Base-by-base conservation (phyloP, 2,329 filamentous ascomycete species). In the Phaeosphaeria sp. region DNA sequence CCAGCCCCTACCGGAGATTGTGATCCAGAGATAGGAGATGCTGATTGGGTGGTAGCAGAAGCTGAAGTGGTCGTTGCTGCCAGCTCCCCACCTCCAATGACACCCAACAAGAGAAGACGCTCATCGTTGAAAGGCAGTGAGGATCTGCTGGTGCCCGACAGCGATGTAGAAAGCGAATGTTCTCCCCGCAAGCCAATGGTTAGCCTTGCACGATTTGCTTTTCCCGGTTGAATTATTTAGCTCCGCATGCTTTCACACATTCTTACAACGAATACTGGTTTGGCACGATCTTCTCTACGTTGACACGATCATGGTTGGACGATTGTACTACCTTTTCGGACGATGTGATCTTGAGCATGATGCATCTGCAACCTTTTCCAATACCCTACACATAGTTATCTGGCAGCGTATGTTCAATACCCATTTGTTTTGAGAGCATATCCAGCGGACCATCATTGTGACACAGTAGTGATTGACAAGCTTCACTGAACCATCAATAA, bases 131-230 rank as follows among this genome's bases (percentile, higher is more conserved):
- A 77, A 57, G 81, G 81, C 13, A 83, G 81, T 58, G 81, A 83
- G 60, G 81, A 83, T 50, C 56, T 82, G 18, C 64, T 83, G 15
- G 73, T 82, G 0, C 80, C 79, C 0, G 77, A 81, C 44, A 83
- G 81, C 63, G 77, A 78, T 36, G 75, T 67, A 17, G 77, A 78
- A 41, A 74, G 72, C 23, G 72, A 77, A 1, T 72, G 71, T 44
- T 75, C 77, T 6, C 72, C 69, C 18, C 67, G 68, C 42, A 75
- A 73, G 52, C 71, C 72, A 2, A 58, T 72, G 57, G 66, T 81
- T 20, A 74, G 77, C 60, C 69, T 81, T 25, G 71, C 72, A 50
- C 68, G 73, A 42, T 82, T 80, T 63, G 76, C 74, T 25, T 77
- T 75, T 59, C 46, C 59, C 7, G 70, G 69, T 20, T 75, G 36